phyloP scores from a whole-genome alignment of 805 yeast genomes.

The Zygosaccharomyces lentus region DNA sequence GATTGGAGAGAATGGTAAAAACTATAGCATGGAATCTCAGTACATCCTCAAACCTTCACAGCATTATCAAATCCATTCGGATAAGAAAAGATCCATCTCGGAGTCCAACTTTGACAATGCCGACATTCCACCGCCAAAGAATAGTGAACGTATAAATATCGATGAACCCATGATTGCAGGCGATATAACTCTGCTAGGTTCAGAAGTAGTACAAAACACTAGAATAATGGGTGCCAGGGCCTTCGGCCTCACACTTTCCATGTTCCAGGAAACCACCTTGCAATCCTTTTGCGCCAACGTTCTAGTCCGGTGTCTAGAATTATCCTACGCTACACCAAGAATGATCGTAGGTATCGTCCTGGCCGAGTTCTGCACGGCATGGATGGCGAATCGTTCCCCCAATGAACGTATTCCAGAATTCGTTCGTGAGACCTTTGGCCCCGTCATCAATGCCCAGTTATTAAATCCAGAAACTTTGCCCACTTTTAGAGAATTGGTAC shows the following conservation, averaged over 20 bases:
- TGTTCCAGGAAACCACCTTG: slow-evolving; percentile 41
- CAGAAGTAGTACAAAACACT: slow-evolving; percentile 66
- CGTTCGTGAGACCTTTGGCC: slow-evolving; percentile 31
- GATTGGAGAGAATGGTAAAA: slow-evolving; percentile 86
- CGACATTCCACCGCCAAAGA: slow-evolving; percentile 46
- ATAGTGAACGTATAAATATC: slow-evolving; percentile 68
- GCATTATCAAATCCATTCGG: slow-evolving; percentile 33
- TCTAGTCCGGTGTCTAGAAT: slow-evolving; percentile 41
- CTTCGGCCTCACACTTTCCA: slow-evolving; percentile 61
- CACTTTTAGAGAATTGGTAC: slow-evolving; percentile 71
- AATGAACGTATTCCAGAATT: slow-evolving; percentile 27
- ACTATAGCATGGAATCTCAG: slow-evolving; percentile 75
- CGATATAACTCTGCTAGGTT: slow-evolving; percentile 81
- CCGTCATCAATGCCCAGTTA: slow-evolving; percentile 38
- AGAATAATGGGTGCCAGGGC: slow-evolving; percentile 74
- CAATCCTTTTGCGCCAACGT: slow-evolving; percentile 38
- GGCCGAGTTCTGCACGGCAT: slow-evolving; percentile 55
- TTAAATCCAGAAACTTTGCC: slow-evolving; percentile 42
- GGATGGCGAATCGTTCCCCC: slow-evolving; percentile 15
- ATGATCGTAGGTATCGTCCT: slow-evolving; percentile 63
- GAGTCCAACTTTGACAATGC: slow-evolving; percentile 24
- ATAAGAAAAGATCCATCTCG: slow-evolving; percentile 32
- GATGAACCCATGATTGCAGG: slow-evolving; percentile 92
- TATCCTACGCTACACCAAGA: slow-evolving; percentile 78
- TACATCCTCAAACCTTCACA: slow-evolving; percentile 71